phyloP scores from a whole-genome alignment of 202 grass and related monocot genomes.

The Eragrostis tef region DNA sequence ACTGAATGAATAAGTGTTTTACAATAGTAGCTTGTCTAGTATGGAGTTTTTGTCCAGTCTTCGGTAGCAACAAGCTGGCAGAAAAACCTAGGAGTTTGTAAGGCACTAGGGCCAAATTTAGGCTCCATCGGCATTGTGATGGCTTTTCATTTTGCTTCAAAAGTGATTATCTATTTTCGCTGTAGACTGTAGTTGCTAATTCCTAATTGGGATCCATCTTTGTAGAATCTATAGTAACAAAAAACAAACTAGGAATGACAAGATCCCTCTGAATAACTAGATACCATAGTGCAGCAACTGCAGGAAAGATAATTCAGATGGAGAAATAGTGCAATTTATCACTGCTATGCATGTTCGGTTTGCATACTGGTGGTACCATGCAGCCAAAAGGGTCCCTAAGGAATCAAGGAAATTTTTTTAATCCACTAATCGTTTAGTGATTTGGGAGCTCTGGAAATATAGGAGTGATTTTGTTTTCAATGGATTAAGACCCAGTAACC shows the following conservation, averaged over 20 bases:
- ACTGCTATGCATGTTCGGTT: background rate
- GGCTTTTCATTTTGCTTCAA: background rate
- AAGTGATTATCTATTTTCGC: background rate
- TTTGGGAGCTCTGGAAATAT: no score
- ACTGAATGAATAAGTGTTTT: background rate
- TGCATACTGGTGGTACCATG: no score
- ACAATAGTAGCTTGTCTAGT: background rate
- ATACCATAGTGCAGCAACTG: background rate
- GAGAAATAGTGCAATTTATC: background rate
- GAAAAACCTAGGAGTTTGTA: background rate
- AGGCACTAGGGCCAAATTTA: background rate
- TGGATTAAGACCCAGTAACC: no score
- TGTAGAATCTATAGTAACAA: background rate
- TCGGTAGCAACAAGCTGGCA: background rate
- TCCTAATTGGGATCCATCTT: background rate
- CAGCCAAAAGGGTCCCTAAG: no score
- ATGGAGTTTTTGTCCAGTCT: background rate
- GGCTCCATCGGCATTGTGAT: background rate
- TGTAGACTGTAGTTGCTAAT: background rate
- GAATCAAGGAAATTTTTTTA: no score
- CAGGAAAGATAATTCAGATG: background rate
- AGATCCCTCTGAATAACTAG: background rate
- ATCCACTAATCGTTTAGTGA: no score
- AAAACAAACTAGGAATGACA: background rate
- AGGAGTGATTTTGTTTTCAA: no score